phyloP scores from a whole-genome alignment of 1,139 yeast genomes.

The Groenewaldozyma sp. region DNA sequence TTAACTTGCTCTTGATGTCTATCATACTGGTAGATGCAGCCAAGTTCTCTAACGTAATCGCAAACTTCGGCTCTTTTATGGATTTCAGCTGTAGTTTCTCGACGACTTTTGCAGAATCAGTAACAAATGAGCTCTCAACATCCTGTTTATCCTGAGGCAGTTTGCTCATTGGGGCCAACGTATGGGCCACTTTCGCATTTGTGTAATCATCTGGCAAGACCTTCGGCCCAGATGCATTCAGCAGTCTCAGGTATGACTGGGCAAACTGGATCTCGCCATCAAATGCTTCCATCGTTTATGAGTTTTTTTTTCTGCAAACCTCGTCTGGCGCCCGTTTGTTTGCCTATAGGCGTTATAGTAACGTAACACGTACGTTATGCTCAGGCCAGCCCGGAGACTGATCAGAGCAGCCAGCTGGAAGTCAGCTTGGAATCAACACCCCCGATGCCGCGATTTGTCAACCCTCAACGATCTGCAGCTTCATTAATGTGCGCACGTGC shows the following conservation, averaged over 20 bases:
- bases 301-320: too few species aligned
- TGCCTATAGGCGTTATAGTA: too few species aligned
- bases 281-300: background rate
- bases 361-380: too few species aligned
- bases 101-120: too few species aligned
- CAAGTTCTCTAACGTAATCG: constrained; percentile 14
- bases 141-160: constrained; percentile 4
- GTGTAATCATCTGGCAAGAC: constrained; percentile 12
- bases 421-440: too few species aligned
- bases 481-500: too few species aligned
- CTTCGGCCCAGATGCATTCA: constrained; percentile 6
- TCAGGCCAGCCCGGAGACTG: too few species aligned
- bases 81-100: constrained; percentile 21
- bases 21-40: constrained; percentile 20
- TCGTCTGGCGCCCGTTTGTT: too few species aligned
- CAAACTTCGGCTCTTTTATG: constrained; percentile 26
- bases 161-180: background rate
- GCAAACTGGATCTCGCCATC: constrained; percentile 11
- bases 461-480: too few species aligned
- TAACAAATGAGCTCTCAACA: too few species aligned
- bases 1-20: constrained; percentile 23
- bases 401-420: too few species aligned
- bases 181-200: background rate
- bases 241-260: constrained; percentile 11
- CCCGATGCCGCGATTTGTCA: too few species aligned